Conservation (phyloP, 1,284 basidiomycete genomes). For the Puccinia coronata region DNA sequence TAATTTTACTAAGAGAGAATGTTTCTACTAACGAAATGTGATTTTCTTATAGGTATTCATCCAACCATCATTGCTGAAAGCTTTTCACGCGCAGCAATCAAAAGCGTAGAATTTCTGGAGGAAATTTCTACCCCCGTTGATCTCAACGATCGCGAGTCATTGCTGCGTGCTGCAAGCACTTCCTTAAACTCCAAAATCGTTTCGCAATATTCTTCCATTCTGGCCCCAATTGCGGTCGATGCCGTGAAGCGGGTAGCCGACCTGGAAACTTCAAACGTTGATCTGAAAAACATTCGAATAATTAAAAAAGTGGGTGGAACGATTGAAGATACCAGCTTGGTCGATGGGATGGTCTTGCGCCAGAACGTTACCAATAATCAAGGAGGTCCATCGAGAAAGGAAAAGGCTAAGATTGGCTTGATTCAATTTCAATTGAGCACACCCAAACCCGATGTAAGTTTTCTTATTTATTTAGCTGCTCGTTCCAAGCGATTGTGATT, state of each 20-base stretch:
- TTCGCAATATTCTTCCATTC: slow-evolving; percentile 95
- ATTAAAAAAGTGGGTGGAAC: slow-evolving; percentile 99
- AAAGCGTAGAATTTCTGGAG: slow-evolving; percentile 89
- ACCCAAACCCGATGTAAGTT: slow-evolving; percentile 90
- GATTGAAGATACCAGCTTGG: slow-evolving; percentile 96
- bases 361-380: slow-evolving; percentile 88
- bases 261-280: slow-evolving; percentile 78
- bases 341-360: slow-evolving; percentile 93
- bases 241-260: slow-evolving; percentile 90
- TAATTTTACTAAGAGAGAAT: neutral
- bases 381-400: slow-evolving; percentile 90
- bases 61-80: slow-evolving; percentile 96
- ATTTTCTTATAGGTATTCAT: slow-evolving; percentile 69
- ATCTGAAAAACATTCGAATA: slow-evolving; percentile 91
- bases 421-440: slow-evolving; percentile 98
- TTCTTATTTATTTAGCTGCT: neutral
- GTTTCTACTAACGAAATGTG: neutral
- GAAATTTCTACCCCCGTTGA: slow-evolving; percentile 93
- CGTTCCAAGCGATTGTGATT: neutral
- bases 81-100: slow-evolving; percentile 86
- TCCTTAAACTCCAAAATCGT: slow-evolving; percentile 99
- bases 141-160: slow-evolving; percentile 79
- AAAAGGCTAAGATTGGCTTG: slow-evolving; percentile 97
- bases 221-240: slow-evolving; percentile 94
- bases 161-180: slow-evolving; percentile 90